These are phyloP conservation scores for Lasiodiplodia sp. DNA, from an alignment of 2,329 filamentous ascomycete species.

Conservation along the genomic window DNA sequence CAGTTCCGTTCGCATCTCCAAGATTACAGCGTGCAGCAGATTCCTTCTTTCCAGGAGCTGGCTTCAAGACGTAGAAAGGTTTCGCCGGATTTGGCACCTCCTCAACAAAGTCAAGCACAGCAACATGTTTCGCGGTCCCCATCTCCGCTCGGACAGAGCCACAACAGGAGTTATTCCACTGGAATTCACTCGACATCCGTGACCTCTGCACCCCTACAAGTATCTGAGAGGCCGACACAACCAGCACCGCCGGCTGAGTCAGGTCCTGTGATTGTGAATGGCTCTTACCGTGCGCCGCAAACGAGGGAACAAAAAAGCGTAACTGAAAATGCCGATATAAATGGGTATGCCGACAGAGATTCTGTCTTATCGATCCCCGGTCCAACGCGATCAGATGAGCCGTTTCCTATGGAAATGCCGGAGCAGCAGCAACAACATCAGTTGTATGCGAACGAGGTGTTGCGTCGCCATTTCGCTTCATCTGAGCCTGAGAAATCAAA, in stretches of 20 bases:
- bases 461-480: conserved; percentile 31
- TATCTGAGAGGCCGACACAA: conserved; percentile 32
- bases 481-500: conserved; percentile 12
- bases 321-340: conserved; percentile 4
- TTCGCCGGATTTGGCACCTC: conserved; percentile 46
- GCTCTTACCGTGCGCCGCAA: conserved; percentile 39
- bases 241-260: conserved; percentile 40
- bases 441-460: conserved; percentile 40
- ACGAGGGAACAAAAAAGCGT: conserved; percentile 19
- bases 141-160: conserved; percentile 52
- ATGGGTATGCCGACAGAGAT: conserved; percentile 24
- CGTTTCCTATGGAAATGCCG: conserved; percentile 34
- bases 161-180: conserved; percentile 51
- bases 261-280: conserved; percentile 50
- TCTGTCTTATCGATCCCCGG: conserved; percentile 8
- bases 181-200: conserved; percentile 30
- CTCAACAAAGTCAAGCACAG: conserved; percentile 6
- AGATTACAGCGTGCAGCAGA: conserved; percentile 45
- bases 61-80: conserved; percentile 50
- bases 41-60: conserved; percentile 50
- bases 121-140: conserved; percentile 51
- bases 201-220: conserved; percentile 33
- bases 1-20: conserved; percentile 38
- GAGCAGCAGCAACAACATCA: conserved; percentile 42
- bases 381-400: conserved; percentile 19